Percentiles rank a stretch among this genome's conserved stretches.
phyloP scores from a whole-genome alignment of 805 yeast genomes.

The Pichia membranifaciens region DNA sequence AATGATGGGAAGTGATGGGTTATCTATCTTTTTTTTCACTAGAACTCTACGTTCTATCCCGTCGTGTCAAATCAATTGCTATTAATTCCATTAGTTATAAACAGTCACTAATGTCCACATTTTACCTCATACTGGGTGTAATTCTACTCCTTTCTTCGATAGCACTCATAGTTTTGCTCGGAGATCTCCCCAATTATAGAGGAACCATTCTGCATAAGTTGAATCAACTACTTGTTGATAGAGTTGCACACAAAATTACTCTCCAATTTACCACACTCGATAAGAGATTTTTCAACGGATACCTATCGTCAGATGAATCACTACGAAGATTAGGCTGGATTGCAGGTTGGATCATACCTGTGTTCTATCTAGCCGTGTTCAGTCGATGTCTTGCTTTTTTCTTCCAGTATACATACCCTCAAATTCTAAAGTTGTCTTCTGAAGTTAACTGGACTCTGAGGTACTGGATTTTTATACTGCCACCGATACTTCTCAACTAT shows the following conservation, averaged over 20 bases:
- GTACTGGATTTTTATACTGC: constrained; percentile 24
- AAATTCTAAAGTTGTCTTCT: constrained; percentile 14
- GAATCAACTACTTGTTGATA: constrained; percentile 13
- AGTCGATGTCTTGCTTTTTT: constrained; percentile 25
- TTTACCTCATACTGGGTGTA: background rate
- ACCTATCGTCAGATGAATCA: constrained; percentile 14
- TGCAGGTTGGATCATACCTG: constrained; percentile 42
- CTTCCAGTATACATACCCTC: constrained; percentile 19
- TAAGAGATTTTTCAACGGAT: constrained; percentile 21
- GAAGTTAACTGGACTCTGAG: constrained; percentile 9
- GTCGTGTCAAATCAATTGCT: too few species aligned
- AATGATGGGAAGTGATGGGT: too few species aligned
- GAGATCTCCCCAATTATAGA: constrained; percentile 40
- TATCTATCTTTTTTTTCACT: too few species aligned
- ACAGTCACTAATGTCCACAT: background rate
- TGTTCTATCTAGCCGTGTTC: constrained; percentile 34
- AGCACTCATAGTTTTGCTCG: constrained; percentile 37
- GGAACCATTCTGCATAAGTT: constrained; percentile 30
- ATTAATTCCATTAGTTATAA: too few species aligned
- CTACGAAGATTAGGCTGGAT: constrained; percentile 11
- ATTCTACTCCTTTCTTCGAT: constrained; percentile 14
- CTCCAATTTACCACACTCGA: constrained; percentile 20
- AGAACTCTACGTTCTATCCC: too few species aligned
- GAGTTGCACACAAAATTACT: background rate
- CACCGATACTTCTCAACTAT: constrained; percentile 32